These are phyloP conservation scores for Teratosphaeria epicoccoides DNA, from an alignment of 2,329 filamentous ascomycete species.

Conservation along the genomic window DNA sequence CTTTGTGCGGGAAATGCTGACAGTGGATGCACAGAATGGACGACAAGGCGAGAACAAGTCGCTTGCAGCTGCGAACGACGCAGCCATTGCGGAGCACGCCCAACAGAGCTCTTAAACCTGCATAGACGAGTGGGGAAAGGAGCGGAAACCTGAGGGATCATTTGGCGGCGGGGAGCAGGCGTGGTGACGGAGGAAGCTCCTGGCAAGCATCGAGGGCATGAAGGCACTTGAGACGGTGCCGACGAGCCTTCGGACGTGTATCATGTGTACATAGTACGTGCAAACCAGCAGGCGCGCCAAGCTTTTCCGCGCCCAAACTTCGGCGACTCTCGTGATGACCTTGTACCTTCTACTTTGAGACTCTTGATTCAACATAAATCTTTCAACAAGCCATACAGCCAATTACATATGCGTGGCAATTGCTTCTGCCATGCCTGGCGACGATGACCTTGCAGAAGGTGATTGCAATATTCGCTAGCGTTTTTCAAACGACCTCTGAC, in stretches of 20 bases:
- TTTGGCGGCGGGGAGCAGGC: neutral
- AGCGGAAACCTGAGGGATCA: neutral
- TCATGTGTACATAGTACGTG: conserved; percentile 16
- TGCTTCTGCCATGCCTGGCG: conserved; percentile 9
- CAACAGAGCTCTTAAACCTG: conserved; percentile 29
- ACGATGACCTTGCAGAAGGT: conserved; percentile 13
- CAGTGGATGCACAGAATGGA: conserved; percentile 51
- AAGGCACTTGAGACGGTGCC: conserved; percentile 1
- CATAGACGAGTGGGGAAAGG: conserved; percentile 1
- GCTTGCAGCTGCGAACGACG: conserved; percentile 48
- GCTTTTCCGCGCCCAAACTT: conserved; percentile 6
- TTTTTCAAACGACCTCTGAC: neutral
- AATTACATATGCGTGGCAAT: neutral
- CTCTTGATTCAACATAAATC: neutral
- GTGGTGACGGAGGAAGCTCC: neutral
- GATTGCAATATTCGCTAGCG: neutral
- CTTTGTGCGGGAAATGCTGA: conserved; percentile 1
- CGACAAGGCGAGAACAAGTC: conserved; percentile 82
- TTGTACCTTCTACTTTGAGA: neutral
- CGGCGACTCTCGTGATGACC: neutral
- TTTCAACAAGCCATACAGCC: neutral
- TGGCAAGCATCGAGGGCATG: conserved; percentile 1
- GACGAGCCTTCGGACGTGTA: conserved; percentile 9
- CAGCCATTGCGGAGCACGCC: conserved; percentile 37
- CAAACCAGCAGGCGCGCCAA: conserved; percentile 6